Evolutionary conservation across 2,329 filamentous ascomycete genomes (phyloP).

Genomic region (Beauveria rudraprayagi): DNA sequence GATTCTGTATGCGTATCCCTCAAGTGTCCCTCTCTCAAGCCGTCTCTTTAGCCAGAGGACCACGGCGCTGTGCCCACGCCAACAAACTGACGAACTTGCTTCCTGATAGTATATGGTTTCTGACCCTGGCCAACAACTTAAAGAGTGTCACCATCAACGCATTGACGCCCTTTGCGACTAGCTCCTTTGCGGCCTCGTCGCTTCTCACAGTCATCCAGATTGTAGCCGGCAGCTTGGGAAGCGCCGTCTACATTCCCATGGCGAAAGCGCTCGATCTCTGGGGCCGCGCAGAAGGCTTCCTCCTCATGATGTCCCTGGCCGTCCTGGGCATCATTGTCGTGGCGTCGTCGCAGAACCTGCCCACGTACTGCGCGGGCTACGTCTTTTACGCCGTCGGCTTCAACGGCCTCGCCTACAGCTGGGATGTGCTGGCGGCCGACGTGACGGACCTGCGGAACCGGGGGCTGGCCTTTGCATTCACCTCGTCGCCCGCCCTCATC

Average conservation of each 20-base stretch:
- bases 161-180: not conserved
- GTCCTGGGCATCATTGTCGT: slow-evolving; percentile 49
- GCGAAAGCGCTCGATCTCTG: slow-evolving; percentile 56
- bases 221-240: not conserved
- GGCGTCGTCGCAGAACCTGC: slow-evolving; percentile 41
- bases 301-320: slow-evolving; percentile 41
- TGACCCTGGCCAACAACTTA: slow-evolving; percentile 1
- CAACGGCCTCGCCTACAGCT: slow-evolving; percentile 52
- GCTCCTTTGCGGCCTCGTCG: not conserved
- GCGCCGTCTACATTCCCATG: slow-evolving; percentile 36
- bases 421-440: slow-evolving; percentile 59
- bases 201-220: not conserved
- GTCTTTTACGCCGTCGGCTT: slow-evolving; percentile 35
- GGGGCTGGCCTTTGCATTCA: slow-evolving; percentile 31
- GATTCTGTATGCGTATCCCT: not conserved
- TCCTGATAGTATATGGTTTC: not conserved
- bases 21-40: too few species aligned
- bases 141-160: not conserved
- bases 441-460: slow-evolving; percentile 37
- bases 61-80: too few species aligned
- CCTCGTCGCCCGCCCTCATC: slow-evolving; percentile 37
- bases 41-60: too few species aligned
- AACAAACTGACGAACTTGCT: not conserved
- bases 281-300: slow-evolving; percentile 53
- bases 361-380: slow-evolving; percentile 26